These are phyloP conservation scores for Penicillium sp. DNA, from an alignment of 2,329 filamentous ascomycete genomes.

Conservation along the genomic window DNA sequence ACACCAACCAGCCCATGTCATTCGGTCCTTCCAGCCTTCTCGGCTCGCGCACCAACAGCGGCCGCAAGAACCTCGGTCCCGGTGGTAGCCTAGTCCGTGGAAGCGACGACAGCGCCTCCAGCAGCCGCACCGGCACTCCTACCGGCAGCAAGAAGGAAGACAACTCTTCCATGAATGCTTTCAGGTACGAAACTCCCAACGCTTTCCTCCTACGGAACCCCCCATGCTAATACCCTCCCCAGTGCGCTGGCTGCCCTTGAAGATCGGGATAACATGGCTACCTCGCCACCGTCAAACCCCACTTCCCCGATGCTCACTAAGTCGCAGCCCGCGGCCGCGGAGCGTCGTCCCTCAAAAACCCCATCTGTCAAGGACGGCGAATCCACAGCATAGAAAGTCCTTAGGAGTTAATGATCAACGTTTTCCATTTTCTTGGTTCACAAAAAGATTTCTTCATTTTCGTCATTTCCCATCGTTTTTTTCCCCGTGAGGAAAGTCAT, in stretches of 20 bases:
- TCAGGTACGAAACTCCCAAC: conserved; percentile 66
- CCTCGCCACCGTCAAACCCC: conserved; percentile 49
- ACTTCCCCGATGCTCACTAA: conserved; percentile 49
- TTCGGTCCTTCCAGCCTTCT: conserved; percentile 87
- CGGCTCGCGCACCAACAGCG: conserved; percentile 84
- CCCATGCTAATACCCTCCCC: conserved; percentile 13
- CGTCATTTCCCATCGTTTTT: conserved; percentile 7
- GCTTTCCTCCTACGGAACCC: background rate
- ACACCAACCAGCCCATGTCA: conserved; percentile 60
- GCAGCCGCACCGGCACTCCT: conserved; percentile 86
- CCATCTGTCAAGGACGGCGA: conserved; percentile 41
- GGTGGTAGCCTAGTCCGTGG: conserved; percentile 69
- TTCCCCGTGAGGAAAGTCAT: conserved; percentile 1
- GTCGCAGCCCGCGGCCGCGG: conserved; percentile 44
- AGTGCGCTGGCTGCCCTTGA: conserved; percentile 51
- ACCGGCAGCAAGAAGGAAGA: conserved; percentile 64
- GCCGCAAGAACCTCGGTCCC: conserved; percentile 68
- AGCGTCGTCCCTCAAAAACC: conserved; percentile 45
- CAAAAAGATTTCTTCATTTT: conserved; percentile 33
- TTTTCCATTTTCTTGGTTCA: conserved; percentile 31
- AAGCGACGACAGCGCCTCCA: conserved; percentile 80
- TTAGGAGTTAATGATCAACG: conserved; percentile 41
- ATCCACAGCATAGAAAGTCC: conserved; percentile 39
- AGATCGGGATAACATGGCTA: conserved; percentile 46
- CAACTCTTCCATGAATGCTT: conserved; percentile 78